Evolutionary conservation across 2,329 filamentous ascomycete species (phyloP).

Genomic region (Penicillium sp.): DNA sequence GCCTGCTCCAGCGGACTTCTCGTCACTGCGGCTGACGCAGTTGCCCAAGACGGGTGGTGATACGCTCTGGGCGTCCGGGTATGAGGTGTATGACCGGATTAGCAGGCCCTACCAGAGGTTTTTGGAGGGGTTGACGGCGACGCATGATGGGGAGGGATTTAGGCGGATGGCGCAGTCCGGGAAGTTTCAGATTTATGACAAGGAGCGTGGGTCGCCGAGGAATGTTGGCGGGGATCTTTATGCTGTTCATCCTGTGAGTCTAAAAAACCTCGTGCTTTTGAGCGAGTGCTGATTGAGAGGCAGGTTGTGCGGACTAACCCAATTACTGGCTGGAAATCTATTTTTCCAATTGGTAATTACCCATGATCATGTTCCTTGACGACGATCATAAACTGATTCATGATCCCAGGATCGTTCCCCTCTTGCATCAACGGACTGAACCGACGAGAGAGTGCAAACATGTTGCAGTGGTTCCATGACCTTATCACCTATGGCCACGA

Average conservation of each 20-base stretch:
- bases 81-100: conserved; percentile 44
- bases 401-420: conserved; percentile 7
- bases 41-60: conserved; percentile 42
- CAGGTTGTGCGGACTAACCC: conserved; percentile 55
- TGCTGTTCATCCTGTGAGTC: conserved; percentile 40
- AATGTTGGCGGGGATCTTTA: conserved; percentile 56
- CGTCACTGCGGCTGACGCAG: conserved; percentile 46
- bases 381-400: background rate
- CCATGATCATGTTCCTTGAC: too few relatives aligned
- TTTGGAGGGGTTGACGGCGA: conserved; percentile 40
- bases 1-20: conserved; percentile 46
- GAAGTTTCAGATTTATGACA: conserved; percentile 30
- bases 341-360: conserved; percentile 31
- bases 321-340: conserved; percentile 36
- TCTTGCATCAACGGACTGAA: conserved; percentile 32
- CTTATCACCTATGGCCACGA: conserved; percentile 42
- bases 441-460: conserved; percentile 29
- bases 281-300: background rate
- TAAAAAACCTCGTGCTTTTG: background rate
- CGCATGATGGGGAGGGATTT: conserved; percentile 28
- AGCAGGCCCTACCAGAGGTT: conserved; percentile 39
- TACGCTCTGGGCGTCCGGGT: conserved; percentile 45
- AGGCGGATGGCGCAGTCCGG: conserved; percentile 26
- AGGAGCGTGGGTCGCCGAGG: conserved; percentile 51
- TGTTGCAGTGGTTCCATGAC: conserved; percentile 36